Conservation (phyloP, 257 asterid genomes). For the Jasminum sambac region DNA sequence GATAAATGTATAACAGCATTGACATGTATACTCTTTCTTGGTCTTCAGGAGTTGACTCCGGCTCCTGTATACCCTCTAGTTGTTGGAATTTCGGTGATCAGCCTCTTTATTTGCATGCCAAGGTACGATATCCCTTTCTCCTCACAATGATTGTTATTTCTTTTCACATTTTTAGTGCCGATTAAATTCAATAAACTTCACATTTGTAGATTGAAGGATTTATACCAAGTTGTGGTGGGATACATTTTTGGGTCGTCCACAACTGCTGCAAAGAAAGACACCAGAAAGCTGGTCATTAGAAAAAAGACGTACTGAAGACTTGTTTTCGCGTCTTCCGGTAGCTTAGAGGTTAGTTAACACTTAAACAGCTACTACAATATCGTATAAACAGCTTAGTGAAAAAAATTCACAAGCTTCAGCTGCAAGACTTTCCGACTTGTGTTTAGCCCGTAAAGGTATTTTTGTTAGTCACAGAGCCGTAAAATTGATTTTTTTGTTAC, state of each 20-base stretch:
- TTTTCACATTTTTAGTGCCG: neutral
- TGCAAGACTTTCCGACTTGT: neutral
- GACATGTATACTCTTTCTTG: constrained; percentile 7
- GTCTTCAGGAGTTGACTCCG: constrained; percentile 72
- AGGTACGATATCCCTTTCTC: constrained; percentile 40
- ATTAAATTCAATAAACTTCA: neutral
- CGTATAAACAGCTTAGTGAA: neutral
- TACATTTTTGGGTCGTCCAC: constrained; percentile 38
- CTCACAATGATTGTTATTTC: neutral
- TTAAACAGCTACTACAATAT: neutral
- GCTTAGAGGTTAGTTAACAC: neutral
- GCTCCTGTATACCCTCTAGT: constrained; percentile 88
- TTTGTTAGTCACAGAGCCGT: neutral
- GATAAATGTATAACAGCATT: neutral
- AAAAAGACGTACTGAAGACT: constrained; percentile 65
- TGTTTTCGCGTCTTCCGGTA: neutral
- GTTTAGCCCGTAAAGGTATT: neutral
- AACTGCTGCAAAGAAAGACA: constrained; percentile 58
- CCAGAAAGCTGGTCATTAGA: constrained; percentile 50
- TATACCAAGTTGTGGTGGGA: constrained; percentile 55
- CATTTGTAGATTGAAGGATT: constrained; percentile 63
- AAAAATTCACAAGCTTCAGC: neutral
- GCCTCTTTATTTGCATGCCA: constrained; percentile 81
- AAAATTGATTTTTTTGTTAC: neutral
- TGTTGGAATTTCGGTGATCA: constrained; percentile 68